A percentile compares a stretch with the other conserved stretches of the same genome.
These are phyloP conservation scores for Fusarium tupiense DNA, from an alignment of 2,329 filamentous ascomycete genomes.

Conservation along the genomic window DNA sequence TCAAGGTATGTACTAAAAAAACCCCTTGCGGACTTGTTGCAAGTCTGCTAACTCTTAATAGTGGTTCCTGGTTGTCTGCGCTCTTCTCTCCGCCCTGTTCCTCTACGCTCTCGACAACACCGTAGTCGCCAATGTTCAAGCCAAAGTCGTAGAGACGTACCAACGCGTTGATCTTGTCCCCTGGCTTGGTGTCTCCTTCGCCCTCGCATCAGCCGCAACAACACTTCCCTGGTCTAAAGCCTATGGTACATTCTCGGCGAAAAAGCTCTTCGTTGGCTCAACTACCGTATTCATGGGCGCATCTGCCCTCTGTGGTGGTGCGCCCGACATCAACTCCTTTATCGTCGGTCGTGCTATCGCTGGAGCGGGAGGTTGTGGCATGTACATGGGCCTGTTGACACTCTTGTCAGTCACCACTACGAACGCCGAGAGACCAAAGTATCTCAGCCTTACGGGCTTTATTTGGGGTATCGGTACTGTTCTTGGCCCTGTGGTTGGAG, in stretches of 20 bases:
- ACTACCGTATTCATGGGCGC: conserved; percentile 42
- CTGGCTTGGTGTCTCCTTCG: conserved; percentile 41
- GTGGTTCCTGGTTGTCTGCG: conserved; percentile 13
- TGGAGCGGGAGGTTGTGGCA: conserved; percentile 52
- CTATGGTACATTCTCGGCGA: conserved; percentile 39
- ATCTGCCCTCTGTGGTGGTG: conserved; percentile 51
- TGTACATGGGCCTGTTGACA: conserved; percentile 34
- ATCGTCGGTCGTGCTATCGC: conserved; percentile 56
- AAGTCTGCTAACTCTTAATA: neutral
- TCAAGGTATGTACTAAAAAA: neutral
- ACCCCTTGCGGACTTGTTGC: no score
- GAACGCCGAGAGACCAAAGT: conserved; percentile 28
- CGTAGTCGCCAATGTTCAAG: conserved; percentile 34
- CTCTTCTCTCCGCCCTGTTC: neutral
- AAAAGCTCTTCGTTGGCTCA: conserved; percentile 34
- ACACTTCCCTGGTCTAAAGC: conserved; percentile 21
- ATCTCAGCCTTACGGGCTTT: conserved; percentile 35
- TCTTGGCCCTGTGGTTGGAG: conserved; percentile 48
- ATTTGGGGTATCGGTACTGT: conserved; percentile 54
- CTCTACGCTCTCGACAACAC: conserved; percentile 32
- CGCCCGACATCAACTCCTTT: conserved; percentile 52
- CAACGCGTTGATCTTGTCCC: conserved; percentile 21
- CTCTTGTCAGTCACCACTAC: conserved; percentile 25
- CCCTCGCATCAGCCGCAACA: conserved; percentile 18
- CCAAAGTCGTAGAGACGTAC: conserved; percentile 20